A percentile compares a stretch with the other conserved stretches of the same genome.
Conservation (phyloP, 345 rosid genomes). For the Melastoma malabathricum region DNA sequence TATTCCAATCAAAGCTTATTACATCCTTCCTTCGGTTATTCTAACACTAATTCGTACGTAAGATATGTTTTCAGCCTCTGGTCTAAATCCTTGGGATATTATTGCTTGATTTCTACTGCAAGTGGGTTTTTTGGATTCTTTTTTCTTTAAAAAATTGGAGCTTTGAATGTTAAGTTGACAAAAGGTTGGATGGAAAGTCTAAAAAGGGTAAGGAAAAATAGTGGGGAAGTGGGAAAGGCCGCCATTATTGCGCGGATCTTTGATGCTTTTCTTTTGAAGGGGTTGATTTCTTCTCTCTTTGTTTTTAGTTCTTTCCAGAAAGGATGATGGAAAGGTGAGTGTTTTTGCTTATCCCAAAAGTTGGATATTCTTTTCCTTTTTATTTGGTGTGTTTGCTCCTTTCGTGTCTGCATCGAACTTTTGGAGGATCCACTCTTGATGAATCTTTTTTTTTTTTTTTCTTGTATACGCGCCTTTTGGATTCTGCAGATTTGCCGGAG, state of each 20-base stretch:
- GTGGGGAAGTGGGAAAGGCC: slow-evolving; percentile 16
- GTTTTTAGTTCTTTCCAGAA: slow-evolving; percentile 11
- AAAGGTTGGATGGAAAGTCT: no score
- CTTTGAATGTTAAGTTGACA: no score
- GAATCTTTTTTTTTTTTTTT: slow-evolving; percentile 4
- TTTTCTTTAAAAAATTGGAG: no score
- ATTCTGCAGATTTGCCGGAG: slow-evolving; percentile 36
- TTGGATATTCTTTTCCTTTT: background rate
- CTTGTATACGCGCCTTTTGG: background rate
- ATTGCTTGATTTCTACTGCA: no score
- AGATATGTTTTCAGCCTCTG: no score
- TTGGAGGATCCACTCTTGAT: slow-evolving; percentile 2
- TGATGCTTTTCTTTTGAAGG: slow-evolving; percentile 14
- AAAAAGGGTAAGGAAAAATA: background rate
- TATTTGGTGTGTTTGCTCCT: slow-evolving; percentile 2
- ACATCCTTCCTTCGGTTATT: no score
- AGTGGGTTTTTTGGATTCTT: no score
- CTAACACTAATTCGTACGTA: no score
- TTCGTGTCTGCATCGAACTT: slow-evolving; percentile 1
- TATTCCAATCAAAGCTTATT: no score
- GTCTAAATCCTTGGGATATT: no score
- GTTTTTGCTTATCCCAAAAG: slow-evolving; percentile 6
- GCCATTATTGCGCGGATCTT: slow-evolving; percentile 27
- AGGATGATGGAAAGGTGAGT: slow-evolving; percentile 9
- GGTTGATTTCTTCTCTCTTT: slow-evolving; percentile 1